Evolutionary conservation across 306 rosid genomes (phyloP).

Genomic region (Cicer arietinum): DNA sequence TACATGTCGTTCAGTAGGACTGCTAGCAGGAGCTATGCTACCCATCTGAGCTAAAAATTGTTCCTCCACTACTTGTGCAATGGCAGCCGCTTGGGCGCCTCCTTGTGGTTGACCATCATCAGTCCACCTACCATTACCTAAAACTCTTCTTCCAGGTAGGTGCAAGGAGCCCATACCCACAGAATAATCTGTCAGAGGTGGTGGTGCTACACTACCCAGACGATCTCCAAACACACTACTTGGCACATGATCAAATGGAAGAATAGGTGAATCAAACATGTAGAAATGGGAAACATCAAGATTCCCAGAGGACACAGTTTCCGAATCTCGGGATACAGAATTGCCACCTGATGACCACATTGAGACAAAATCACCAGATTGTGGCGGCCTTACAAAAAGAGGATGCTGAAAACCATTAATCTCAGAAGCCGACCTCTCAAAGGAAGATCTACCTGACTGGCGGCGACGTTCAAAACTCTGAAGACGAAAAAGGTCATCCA

Average conservation of each 20-base stretch:
- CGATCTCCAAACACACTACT: constrained; percentile 84
- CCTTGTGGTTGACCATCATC: constrained; percentile 99
- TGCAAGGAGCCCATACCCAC: constrained; percentile 93
- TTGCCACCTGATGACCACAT: constrained; percentile 80
- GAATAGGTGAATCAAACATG: constrained; percentile 96
- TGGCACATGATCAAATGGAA: constrained; percentile 76
- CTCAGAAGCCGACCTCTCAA: constrained; percentile 86
- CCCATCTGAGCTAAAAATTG: constrained; percentile 69
- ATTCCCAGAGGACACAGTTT: constrained; percentile 77
- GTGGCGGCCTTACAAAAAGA: constrained; percentile 84
- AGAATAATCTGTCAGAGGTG: constrained; percentile 94
- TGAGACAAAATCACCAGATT: constrained; percentile 75
- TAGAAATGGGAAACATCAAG: constrained; percentile 86
- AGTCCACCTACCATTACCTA: constrained; percentile 94
- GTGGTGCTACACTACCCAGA: constrained; percentile 86
- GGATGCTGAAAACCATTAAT: constrained; percentile 97
- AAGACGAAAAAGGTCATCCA: constrained; percentile 93
- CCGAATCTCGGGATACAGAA: constrained; percentile 74
- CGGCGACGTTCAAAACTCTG: constrained; percentile 95
- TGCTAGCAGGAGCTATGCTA: constrained; percentile 58
- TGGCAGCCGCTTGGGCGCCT: constrained; percentile 76
- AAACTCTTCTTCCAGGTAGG: constrained; percentile 83
- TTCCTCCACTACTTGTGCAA: constrained; percentile 94
- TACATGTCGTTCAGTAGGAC: constrained; percentile 63
- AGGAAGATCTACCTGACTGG: constrained; percentile 85